These are phyloP conservation scores for Exophiala sideris DNA, from an alignment of 2,329 filamentous ascomycete species.

Conservation along the genomic window DNA sequence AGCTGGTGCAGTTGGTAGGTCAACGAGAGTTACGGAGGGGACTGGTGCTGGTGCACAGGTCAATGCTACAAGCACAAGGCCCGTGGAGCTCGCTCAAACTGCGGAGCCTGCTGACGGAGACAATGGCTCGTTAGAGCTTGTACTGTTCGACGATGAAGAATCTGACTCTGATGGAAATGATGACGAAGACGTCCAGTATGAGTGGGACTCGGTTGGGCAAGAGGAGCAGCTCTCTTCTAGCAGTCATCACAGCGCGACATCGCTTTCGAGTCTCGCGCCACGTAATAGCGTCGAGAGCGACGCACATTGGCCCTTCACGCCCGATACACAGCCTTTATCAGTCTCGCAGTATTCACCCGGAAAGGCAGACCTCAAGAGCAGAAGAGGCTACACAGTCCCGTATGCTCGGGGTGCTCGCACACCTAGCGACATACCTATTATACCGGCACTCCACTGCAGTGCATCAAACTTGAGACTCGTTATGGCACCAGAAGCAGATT, in stretches of 20 bases:
- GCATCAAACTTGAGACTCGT: slow-evolving; percentile 26
- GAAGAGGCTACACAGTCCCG: neutral
- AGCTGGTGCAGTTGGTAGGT: neutral
- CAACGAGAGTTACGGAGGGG: neutral
- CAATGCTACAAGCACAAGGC: no score
- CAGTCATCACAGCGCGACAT: slow-evolving; percentile 5
- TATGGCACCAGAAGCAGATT: slow-evolving; percentile 19
- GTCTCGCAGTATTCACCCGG: neutral
- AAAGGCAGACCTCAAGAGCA: neutral
- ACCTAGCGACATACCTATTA: slow-evolving; percentile 12
- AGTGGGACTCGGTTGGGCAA: slow-evolving; percentile 5
- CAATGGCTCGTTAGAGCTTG: neutral
- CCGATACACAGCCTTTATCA: neutral
- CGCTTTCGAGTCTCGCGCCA: slow-evolving; percentile 7
- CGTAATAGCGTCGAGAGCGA: slow-evolving; percentile 6
- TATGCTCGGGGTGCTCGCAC: neutral
- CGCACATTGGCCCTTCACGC: slow-evolving; percentile 1
- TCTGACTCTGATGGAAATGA: slow-evolving; percentile 15
- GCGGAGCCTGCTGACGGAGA: neutral
- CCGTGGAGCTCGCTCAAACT: no score
- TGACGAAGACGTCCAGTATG: slow-evolving; percentile 8
- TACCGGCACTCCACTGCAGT: slow-evolving; percentile 27
- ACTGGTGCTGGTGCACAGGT: no score
- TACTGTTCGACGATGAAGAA: neutral
- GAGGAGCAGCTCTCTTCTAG: slow-evolving; percentile 2